phyloP scores from a whole-genome alignment of 2,329 filamentous ascomycete genomes.

The Alternaria ethzedia region DNA sequence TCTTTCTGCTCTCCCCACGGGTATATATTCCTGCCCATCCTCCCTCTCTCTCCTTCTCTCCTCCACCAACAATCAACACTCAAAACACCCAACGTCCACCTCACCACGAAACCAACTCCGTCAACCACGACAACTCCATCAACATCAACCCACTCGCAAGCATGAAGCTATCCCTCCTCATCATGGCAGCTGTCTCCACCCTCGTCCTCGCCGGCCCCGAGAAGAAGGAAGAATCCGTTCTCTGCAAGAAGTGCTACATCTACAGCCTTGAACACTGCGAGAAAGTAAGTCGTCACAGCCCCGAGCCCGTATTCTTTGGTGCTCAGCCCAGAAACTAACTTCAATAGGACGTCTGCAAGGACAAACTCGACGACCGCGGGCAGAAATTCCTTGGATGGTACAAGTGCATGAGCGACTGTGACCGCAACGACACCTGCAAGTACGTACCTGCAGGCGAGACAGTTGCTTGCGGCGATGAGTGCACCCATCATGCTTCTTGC shows the following conservation, averaged over 20 bases:
- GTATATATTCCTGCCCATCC: not conserved
- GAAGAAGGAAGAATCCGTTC: not conserved
- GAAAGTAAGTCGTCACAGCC: not conserved
- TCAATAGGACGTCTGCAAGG: not conserved
- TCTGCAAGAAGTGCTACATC: not conserved
- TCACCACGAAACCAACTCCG: not conserved
- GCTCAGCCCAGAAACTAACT: not conserved
- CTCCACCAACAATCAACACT: not conserved
- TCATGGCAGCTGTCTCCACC: not conserved
- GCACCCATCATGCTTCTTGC: too few relatives aligned
- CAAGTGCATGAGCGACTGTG: not conserved
- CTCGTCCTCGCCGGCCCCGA: not conserved
- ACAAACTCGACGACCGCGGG: not conserved
- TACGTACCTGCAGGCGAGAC: not conserved
- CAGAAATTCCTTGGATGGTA: too few relatives aligned
- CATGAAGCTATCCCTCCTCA: not conserved
- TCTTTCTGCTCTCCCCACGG: not conserved
- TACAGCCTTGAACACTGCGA: not conserved
- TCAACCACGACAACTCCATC: not conserved
- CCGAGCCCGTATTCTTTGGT: not conserved
- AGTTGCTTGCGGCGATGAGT: not conserved
- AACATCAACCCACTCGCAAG: not conserved
- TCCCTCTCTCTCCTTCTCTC: not conserved
- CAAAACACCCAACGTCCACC: not conserved
- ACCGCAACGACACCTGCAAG: not conserved